Evolutionary conservation across 2,329 filamentous ascomycete species (phyloP), one percentile per base, ranked within the genome.

Genomic region (Moelleriella libera): DNA sequence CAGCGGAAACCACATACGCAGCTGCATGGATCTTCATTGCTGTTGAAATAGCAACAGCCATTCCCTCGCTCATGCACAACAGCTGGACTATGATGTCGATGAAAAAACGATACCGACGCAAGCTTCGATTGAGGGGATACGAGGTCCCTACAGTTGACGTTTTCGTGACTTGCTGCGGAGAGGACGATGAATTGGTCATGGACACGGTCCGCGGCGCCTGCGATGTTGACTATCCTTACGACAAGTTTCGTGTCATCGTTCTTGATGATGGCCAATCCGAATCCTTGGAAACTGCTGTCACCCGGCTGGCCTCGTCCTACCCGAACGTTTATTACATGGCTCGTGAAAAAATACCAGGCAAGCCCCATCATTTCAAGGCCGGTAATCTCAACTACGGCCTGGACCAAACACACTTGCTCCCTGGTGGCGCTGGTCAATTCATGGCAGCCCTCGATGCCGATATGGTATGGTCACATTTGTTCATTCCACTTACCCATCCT

Each of bases 391-490:
- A 80, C 60, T 74, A 76, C 48, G 79, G 75, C 34, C 60, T 78
- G 21, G 70, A 76, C 12, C 66, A 70, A 47, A 66, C 70, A 5
- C 64, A 66, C 12, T 56, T 61, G n/a, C 61, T 80, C 32, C 72
- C 74, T 1, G 75, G 74, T 14, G 76, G 76, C 29, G 66, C 73
- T n/a, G 67, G 68, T 41, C 67, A 75, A 54, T 81, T 69, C 58
- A 74, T 82, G 57, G 78, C 77, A n/a, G 74, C 75, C 40, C 63
- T 83, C 34, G 80, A 83, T 56, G 79, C 78, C 21, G 80, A 83
- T 57, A 83, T 83, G 80, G 66, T 69, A 60, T 43, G 59, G 52
- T 21, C 21, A 21, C 21, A 21, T 21, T 21, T 21, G 21, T 21
- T 21, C 28, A 43, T n/a, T 41, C 6, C 6, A 11, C 45, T 9